phyloP scores from a whole-genome alignment of 805 yeast species.

The Groenewaldozyma salmanticensis region DNA sequence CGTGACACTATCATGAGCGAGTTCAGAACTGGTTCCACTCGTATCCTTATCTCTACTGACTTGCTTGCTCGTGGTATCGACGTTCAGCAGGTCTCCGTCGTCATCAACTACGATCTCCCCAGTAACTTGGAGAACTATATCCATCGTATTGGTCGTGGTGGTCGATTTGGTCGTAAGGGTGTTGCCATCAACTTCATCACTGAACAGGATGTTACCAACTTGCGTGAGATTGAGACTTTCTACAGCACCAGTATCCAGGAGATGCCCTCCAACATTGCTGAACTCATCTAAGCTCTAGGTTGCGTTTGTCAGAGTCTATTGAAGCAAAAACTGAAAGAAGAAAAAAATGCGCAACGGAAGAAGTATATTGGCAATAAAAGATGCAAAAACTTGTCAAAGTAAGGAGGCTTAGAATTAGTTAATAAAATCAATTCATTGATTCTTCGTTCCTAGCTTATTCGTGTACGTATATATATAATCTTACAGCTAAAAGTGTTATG shows the following conservation, averaged over 20 bases:
- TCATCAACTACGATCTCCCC: conserved; percentile 92
- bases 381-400: neutral
- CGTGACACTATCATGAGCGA: conserved; percentile 93
- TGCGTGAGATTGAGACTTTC: conserved; percentile 78
- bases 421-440: too few relatives aligned
- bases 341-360: neutral
- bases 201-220: conserved; percentile 58
- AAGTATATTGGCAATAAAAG: neutral
- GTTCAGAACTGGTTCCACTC: conserved; percentile 85
- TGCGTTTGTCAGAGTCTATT: too few relatives aligned
- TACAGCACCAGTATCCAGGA: conserved; percentile 83
- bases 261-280: conserved; percentile 77
- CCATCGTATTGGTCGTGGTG: conserved; percentile 97
- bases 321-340: neutral
- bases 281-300: conserved; percentile 24
- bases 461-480: too few relatives aligned
- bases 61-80: conserved; percentile 98
- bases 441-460: too few relatives aligned
- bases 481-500: neutral
- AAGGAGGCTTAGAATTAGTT: neutral
- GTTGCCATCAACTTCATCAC: conserved; percentile 94
- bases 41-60: conserved; percentile 93
- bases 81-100: conserved; percentile 95
- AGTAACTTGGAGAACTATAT: conserved; percentile 88
- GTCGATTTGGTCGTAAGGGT: conserved; percentile 95